These are phyloP conservation scores for Artemisia annua DNA, from an alignment of 129 eudicot species.

Conservation along the genomic window DNA sequence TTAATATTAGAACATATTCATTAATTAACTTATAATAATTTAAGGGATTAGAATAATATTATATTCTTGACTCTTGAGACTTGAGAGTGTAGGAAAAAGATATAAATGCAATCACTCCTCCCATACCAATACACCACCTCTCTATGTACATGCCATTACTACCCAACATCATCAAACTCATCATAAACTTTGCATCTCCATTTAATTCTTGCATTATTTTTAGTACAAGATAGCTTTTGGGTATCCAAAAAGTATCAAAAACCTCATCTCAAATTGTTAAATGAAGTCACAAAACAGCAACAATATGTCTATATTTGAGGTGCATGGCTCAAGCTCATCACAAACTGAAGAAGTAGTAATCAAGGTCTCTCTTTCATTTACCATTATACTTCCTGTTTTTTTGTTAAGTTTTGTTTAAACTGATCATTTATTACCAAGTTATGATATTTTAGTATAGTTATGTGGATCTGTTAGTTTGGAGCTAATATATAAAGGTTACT, in stretches of 20 bases:
- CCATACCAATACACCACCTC: slow-evolving; percentile 16
- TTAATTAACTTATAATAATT: neutral
- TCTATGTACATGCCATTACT: slow-evolving; percentile 21
- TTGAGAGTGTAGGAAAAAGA: neutral
- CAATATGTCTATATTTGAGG: slow-evolving; percentile 30
- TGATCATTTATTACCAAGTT: slow-evolving; percentile 24
- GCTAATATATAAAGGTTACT: neutral
- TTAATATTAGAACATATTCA: slow-evolving; percentile 1
- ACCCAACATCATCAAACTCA: slow-evolving; percentile 21
- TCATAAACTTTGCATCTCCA: slow-evolving; percentile 16
- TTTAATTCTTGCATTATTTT: slow-evolving; percentile 8
- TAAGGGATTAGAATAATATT: slow-evolving; percentile 10
- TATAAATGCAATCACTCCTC: slow-evolving; percentile 31
- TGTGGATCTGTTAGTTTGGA: slow-evolving; percentile 18
- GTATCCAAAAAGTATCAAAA: slow-evolving; percentile 8
- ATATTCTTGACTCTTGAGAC: slow-evolving; percentile 24
- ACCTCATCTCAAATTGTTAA: slow-evolving; percentile 1
- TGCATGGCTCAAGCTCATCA: slow-evolving; percentile 34
- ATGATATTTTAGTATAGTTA: slow-evolving; percentile 9
- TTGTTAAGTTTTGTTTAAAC: slow-evolving; percentile 20
- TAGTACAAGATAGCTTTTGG: neutral
- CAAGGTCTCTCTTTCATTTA: slow-evolving; percentile 29
- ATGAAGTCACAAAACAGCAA: neutral
- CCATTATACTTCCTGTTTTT: neutral
- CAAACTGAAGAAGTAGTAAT: slow-evolving; percentile 17